Base-by-base conservation (phyloP, 768 basidiomycete genomes). In the Fomitopsis serialis region DNA sequence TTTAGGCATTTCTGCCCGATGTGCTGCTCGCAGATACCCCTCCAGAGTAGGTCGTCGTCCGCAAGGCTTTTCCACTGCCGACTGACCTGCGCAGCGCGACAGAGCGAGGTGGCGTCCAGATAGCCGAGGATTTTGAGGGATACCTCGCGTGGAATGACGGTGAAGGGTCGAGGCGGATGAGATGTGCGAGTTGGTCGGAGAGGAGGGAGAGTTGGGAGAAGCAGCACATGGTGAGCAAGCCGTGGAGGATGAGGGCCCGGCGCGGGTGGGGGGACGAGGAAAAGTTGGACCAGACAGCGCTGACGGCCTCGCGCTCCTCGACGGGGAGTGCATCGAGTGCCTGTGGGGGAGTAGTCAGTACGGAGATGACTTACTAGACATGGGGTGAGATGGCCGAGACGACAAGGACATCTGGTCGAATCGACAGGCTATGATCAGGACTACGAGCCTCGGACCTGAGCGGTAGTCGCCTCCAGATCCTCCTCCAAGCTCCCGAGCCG, bases 221-320 rank as follows among this genome's bases (percentile, higher is more conserved):
- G 72, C 97, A 98, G 69, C 95, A 98, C 93, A 99, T 98, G 15
- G 97, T 98, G 60, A 99, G 84, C 54, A 99, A 80, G 37, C 97
- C 97, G 63, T 91, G 92, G 46, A 99, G 87, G 66, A 98, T 98
- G 66, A 98, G 84, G 51, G 89, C 92, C 35, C 97, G 82, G 34
- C 90, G 84, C 5, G 88, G 82, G 63, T 98, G 93, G 0, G 93
- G 85, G 1, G 96, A 96, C 0, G 92, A 90, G 19, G 93, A 96
- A 72, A 99, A 99, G 63, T 85, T 92, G 58, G 94, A 89, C 97
- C 97, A 99, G 61, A 98, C 82, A 4, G 88, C 80, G 63, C 86
- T 98, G 67, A 98, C 87, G 27, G 87, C 82, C 66, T 92, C 82
- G 42, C 96, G 81, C 58, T 98, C 96, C 52, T 84, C 77, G 17